phyloP scores from a whole-genome alignment of 208 protist species.

The Borovskyia barvae region DNA sequence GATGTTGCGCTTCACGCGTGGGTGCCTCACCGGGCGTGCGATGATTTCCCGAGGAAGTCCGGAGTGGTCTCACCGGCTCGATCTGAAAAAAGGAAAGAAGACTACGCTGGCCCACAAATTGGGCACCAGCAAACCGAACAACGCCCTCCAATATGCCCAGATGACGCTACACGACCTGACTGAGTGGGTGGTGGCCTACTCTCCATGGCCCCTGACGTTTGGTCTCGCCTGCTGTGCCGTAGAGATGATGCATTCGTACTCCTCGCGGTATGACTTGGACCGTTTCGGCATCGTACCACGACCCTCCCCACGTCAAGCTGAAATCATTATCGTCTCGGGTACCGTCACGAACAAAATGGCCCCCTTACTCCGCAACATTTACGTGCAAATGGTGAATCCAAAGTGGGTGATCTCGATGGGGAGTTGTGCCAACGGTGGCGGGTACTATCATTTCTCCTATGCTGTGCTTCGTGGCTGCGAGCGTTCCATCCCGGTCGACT shows the following conservation, averaged over 20 bases:
- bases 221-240: conserved; percentile 97
- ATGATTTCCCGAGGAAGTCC: conserved; percentile 91
- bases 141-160: conserved; percentile 89
- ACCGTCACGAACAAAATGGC: conserved; percentile 99
- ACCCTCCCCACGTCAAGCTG: conserved; percentile 94
- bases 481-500: conserved; percentile 97
- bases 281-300: conserved; percentile 97
- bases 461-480: conserved; percentile 96
- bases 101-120: conserved; percentile 87
- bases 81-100: conserved; percentile 90
- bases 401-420: conserved; percentile 95
- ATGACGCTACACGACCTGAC: conserved; percentile 91
- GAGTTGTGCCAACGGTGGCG: conserved; percentile 98
- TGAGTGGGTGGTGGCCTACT: conserved; percentile 91
- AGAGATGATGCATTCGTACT: conserved; percentile 98
- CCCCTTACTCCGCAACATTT: conserved; percentile 96
- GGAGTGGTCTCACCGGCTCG: conserved; percentile 88
- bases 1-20: conserved; percentile 73
- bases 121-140: conserved; percentile 90
- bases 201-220: conserved; percentile 98
- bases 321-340: conserved; percentile 98
- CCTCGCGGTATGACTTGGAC: conserved; percentile 97
- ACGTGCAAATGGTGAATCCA: conserved; percentile 97
- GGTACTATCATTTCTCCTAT: conserved; percentile 99
- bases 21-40: conserved; percentile 67